phyloP scores from a whole-genome alignment of 2,329 filamentous ascomycete genomes.

The Botryotinia narcissicola region DNA sequence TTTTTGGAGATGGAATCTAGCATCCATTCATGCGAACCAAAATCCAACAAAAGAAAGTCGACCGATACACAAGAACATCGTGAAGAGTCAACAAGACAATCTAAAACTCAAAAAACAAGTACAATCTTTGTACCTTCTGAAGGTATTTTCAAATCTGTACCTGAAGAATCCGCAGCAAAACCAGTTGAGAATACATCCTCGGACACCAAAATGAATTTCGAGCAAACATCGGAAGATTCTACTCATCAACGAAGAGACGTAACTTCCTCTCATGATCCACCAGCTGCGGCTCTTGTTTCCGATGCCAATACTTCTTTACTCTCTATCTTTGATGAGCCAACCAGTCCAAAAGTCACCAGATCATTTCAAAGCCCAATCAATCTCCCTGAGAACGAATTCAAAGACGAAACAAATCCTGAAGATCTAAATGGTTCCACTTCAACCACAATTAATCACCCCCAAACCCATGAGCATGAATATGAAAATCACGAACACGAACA shows the following conservation, averaged over 20 bases:
- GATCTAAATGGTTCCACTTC: conserved; percentile 37
- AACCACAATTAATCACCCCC: conserved; percentile 10
- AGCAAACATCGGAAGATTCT: background rate
- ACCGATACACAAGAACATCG: background rate
- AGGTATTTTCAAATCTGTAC: conserved; percentile 60
- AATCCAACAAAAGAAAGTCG: conserved; percentile 22
- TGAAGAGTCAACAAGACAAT: conserved; percentile 14
- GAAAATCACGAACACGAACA: conserved; percentile 34
- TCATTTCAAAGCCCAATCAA: conserved; percentile 30
- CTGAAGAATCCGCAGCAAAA: conserved; percentile 32
- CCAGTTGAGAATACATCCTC: conserved; percentile 28
- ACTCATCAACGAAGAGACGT: conserved; percentile 15
- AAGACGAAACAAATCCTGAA: conserved; percentile 23
- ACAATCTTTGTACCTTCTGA: conserved; percentile 57
- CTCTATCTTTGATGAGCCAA: conserved; percentile 59
- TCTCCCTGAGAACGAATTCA: conserved; percentile 17
- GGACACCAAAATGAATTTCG: conserved; percentile 11
- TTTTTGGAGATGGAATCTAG: conserved; percentile 75
- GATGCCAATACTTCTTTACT: conserved; percentile 57
- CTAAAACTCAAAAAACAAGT: conserved; percentile 15
- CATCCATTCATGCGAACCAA: conserved; percentile 64
- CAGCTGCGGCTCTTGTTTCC: conserved; percentile 53
- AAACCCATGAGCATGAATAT: conserved; percentile 28
- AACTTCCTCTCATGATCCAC: conserved; percentile 62
- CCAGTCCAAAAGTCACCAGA: conserved; percentile 22